phyloP scores from a whole-genome alignment of 1,284 basidiomycete genomes.

The Agroathelia rolfsii region DNA sequence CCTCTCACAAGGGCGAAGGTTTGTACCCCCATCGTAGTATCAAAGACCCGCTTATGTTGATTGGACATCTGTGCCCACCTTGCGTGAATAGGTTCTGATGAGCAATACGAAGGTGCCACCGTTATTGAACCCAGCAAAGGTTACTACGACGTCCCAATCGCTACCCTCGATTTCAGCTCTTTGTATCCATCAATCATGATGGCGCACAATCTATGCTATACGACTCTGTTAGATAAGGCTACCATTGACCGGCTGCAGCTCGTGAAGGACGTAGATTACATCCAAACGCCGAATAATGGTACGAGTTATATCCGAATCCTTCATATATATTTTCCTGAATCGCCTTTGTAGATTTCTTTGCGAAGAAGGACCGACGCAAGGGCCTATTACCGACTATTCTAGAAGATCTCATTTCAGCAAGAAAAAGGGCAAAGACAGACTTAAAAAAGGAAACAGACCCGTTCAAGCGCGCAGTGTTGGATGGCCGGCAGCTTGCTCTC shows the following conservation, averaged over 20 bases:
- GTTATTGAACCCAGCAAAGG: slow-evolving; percentile 93
- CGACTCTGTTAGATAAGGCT: slow-evolving; percentile 73
- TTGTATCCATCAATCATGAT: slow-evolving; percentile 99
- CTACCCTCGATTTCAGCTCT: slow-evolving; percentile 94
- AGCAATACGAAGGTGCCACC: slow-evolving; percentile 94
- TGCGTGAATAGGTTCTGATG: slow-evolving; percentile 63
- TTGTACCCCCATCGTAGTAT: slow-evolving; percentile 7
- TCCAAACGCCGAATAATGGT: slow-evolving; percentile 91
- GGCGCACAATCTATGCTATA: slow-evolving; percentile 97
- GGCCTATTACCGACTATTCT: slow-evolving; percentile 86
- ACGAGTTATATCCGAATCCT: slow-evolving; percentile 12
- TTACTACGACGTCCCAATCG: slow-evolving; percentile 90
- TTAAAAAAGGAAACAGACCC: slow-evolving; percentile 92
- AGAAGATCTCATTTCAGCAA: slow-evolving; percentile 83
- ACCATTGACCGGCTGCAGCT: slow-evolving; percentile 72
- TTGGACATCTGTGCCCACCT: neutral
- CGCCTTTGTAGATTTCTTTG: slow-evolving; percentile 66
- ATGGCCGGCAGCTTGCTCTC: slow-evolving; percentile 88
- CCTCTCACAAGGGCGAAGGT: slow-evolving; percentile 79
- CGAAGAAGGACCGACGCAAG: slow-evolving; percentile 62
- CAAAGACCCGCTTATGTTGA: neutral
- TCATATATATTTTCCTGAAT: neutral
- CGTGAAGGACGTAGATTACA: slow-evolving; percentile 80
- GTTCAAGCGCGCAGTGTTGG: slow-evolving; percentile 88
- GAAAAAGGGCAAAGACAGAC: slow-evolving; percentile 89